Evolutionary conservation across 495 filamentous ascomycete species (phyloP).

Genomic region (Daldinia caldariorum): DNA sequence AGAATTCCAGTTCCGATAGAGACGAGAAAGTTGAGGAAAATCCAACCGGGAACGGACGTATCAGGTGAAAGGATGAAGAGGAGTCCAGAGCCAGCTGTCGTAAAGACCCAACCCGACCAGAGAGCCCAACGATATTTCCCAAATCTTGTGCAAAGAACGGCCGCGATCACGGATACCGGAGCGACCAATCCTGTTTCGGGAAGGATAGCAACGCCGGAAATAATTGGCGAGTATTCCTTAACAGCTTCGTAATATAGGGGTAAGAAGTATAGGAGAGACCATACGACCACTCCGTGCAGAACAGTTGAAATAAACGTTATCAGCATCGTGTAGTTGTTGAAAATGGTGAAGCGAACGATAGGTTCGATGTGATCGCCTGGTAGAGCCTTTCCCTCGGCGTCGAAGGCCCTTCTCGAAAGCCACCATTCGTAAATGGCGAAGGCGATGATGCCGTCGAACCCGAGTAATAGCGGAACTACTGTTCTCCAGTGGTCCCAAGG

Average conservation of each 20-base stretch:
- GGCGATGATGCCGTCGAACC: conserved; percentile 11
- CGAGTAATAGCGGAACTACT: conserved; percentile 6
- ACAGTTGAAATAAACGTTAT: conserved; percentile 1
- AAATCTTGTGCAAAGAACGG: conserved; percentile 5
- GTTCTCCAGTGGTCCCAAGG: conserved; percentile 17
- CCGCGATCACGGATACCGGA: conserved; percentile 6
- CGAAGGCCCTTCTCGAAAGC: conserved; percentile 13
- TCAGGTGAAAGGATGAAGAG: background rate
- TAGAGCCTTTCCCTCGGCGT: background rate
- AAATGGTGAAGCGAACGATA: conserved; percentile 15
- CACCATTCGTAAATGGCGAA: conserved; percentile 12
- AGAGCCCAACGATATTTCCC: conserved; percentile 16
- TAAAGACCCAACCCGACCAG: conserved; percentile 11
- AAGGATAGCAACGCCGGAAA: conserved; percentile 11
- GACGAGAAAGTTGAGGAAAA: conserved; percentile 12
- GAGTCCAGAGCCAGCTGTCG: conserved; percentile 3
- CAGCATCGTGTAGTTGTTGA: conserved; percentile 12
- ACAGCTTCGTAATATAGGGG: conserved; percentile 13
- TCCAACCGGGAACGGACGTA: conserved; percentile 8
- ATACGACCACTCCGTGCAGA: conserved; percentile 12
- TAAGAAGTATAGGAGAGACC: conserved; percentile 15
- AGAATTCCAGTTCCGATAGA: background rate
- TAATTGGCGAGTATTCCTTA: conserved; percentile 11
- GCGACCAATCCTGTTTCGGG: conserved; percentile 13
- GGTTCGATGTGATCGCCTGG: conserved; percentile 7